Conservation (phyloP, 2,329 filamentous ascomycete genomes). For the Paradendryphiella salina region DNA sequence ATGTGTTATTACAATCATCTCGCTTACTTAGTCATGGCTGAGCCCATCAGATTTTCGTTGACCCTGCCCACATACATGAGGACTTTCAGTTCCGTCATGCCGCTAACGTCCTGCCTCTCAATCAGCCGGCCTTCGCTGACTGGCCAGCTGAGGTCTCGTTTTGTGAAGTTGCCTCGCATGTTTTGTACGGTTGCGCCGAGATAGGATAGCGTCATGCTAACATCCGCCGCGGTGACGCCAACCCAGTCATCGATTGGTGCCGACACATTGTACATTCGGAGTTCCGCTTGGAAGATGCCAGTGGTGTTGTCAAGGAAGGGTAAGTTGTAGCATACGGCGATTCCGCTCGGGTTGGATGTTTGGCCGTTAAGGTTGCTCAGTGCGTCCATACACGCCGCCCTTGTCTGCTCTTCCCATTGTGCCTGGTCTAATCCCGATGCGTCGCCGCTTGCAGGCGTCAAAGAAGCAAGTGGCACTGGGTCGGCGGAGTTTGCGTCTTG, state of each 20-base stretch:
- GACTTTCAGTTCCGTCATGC: constrained; percentile 56
- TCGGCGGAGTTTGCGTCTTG: constrained; percentile 38
- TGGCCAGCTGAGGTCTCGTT: constrained; percentile 37
- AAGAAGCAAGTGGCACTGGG: constrained; percentile 36
- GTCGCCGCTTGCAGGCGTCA: constrained; percentile 43
- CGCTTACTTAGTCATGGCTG: constrained; percentile 64
- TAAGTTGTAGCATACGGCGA: constrained; percentile 82
- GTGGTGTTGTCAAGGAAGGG: constrained; percentile 68
- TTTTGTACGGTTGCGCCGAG: constrained; percentile 49
- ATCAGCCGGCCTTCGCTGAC: constrained; percentile 32
- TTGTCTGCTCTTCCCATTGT: constrained; percentile 46
- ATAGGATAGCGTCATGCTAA: constrained; percentile 50
- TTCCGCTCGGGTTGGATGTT: constrained; percentile 72
- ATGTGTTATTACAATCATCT: not conserved
- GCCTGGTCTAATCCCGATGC: constrained; percentile 36
- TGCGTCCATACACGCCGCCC: constrained; percentile 61
- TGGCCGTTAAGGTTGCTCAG: constrained; percentile 59
- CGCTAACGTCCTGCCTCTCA: constrained; percentile 33
- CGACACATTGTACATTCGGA: constrained; percentile 73
- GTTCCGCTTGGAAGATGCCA: constrained; percentile 75
- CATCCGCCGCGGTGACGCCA: constrained; percentile 46
- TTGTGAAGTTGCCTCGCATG: constrained; percentile 41
- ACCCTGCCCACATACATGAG: constrained; percentile 72
- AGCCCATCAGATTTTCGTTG: constrained; percentile 59
- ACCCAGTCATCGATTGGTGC: constrained; percentile 56